phyloP scores from a whole-genome alignment of 495 filamentous ascomycete species.

The Umbilicaria muhlenbergii region DNA sequence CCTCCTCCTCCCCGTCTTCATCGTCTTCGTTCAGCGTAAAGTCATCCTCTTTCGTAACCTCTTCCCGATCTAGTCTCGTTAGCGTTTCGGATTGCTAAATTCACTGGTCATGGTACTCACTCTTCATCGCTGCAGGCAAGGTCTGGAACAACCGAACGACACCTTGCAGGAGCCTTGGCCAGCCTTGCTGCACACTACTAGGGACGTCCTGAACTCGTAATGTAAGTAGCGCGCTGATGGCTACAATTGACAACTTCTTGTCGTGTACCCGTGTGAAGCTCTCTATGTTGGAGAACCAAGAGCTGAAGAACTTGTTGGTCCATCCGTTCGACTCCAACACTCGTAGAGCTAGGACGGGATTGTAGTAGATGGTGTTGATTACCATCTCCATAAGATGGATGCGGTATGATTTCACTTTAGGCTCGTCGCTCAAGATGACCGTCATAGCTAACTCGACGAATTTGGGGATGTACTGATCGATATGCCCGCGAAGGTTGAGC shows the following conservation, averaged over 20 bases:
- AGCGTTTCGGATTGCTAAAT: neutral
- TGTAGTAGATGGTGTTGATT: constrained; percentile 97
- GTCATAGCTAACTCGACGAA: constrained; percentile 84
- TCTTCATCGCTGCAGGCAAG: constrained; percentile 70
- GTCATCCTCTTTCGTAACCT: constrained; percentile 77
- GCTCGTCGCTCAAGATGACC: constrained; percentile 53
- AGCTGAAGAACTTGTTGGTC: constrained; percentile 99
- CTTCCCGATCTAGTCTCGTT: constrained; percentile 53
- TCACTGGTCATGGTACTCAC: constrained; percentile 27
- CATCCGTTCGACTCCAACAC: constrained; percentile 77
- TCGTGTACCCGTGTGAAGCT: constrained; percentile 89
- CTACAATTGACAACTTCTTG: constrained; percentile 93
- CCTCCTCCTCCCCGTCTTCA: constrained; percentile 50
- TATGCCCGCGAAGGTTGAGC: constrained; percentile 82
- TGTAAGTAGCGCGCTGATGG: constrained; percentile 71
- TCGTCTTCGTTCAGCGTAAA: constrained; percentile 49
- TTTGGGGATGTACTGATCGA: constrained; percentile 70
- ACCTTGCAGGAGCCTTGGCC: constrained; percentile 88
- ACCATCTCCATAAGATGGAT: constrained; percentile 98
- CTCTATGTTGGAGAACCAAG: constrained; percentile 95
- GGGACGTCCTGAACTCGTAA: constrained; percentile 66
- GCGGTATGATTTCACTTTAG: constrained; percentile 75
- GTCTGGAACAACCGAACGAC: constrained; percentile 85
- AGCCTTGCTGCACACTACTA: constrained; percentile 78
- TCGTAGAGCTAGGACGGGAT: constrained; percentile 65